These are phyloP conservation scores for Tieghemostelium lacteum DNA, from an alignment of 78 protist species.

Conservation along the genomic window DNA sequence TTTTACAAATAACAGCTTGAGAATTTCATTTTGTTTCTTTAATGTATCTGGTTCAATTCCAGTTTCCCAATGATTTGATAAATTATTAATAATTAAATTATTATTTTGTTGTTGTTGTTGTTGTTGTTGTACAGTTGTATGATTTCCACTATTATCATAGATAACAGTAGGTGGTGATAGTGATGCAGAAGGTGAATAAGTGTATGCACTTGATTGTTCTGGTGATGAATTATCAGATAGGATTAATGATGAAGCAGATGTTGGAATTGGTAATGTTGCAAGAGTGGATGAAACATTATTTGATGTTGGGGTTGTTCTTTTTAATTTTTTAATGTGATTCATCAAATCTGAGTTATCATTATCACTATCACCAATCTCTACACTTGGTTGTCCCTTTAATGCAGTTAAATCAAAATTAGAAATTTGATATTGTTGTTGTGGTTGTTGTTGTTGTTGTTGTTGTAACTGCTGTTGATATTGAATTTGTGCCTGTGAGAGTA, in stretches of 20 bases:
- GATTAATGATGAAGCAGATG: slow-evolving; percentile 13
- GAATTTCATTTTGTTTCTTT: slow-evolving; percentile 26
- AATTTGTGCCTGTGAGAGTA: neutral
- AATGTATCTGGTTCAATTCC: slow-evolving; percentile 39
- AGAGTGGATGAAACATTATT: slow-evolving; percentile 44
- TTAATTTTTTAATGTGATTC: neutral
- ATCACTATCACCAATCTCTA: neutral
- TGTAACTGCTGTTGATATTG: neutral
- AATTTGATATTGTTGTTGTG: neutral
- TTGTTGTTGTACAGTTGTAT: too few relatives aligned
- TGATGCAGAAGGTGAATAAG: neutral
- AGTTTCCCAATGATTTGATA: slow-evolving; percentile 61
- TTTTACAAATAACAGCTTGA: slow-evolving; percentile 20
- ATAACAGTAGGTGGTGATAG: neutral
- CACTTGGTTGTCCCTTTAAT: slow-evolving; percentile 4
- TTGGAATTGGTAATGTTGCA: slow-evolving; percentile 2
- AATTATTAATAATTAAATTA: too few relatives aligned
- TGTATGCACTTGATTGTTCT: neutral
- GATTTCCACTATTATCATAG: neutral
- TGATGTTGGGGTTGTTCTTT: neutral
- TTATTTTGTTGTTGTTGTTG: too few relatives aligned
- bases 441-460: slow-evolving; percentile 9
- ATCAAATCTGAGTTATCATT: neutral
- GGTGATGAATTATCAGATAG: neutral
- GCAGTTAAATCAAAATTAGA: neutral